Conservation (phyloP, 495 filamentous ascomycete species). For the Tetracladium setigerum region DNA sequence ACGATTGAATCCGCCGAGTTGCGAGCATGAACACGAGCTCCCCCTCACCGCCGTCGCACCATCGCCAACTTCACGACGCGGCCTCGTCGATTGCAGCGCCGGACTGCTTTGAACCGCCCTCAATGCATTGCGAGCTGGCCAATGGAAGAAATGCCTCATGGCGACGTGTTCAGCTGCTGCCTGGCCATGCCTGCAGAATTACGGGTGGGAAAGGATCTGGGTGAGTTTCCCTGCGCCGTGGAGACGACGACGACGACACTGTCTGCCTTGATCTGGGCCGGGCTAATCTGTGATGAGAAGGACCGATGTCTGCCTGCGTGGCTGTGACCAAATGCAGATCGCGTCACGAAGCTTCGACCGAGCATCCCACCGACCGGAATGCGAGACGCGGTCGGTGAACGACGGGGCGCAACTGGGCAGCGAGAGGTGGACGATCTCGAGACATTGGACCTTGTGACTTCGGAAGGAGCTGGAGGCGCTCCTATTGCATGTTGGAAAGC, state of each 20-base stretch:
- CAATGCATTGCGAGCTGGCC: not conserved
- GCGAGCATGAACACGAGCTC: slow-evolving; percentile 11
- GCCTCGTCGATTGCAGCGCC: slow-evolving; percentile 2
- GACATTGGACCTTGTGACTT: not conserved
- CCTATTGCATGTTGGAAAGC: slow-evolving; percentile 4
- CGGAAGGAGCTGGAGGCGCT: slow-evolving; percentile 1
- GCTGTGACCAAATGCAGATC: slow-evolving; percentile 7
- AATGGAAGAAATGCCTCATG: slow-evolving; percentile 2
- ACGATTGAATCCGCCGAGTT: slow-evolving; percentile 5
- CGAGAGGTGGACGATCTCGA: not conserved
- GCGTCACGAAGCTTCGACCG: slow-evolving; percentile 1
- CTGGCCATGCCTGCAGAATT: not conserved
- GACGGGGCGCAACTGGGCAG: slow-evolving; percentile 1
- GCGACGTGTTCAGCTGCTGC: slow-evolving; percentile 3
- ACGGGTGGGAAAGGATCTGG: not conserved
- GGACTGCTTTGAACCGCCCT: not conserved
- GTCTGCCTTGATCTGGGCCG: slow-evolving; percentile 8
- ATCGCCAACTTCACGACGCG: slow-evolving; percentile 1
- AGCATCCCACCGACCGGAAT: slow-evolving; percentile 2
- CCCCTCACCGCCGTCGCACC: not conserved
- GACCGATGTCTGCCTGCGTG: slow-evolving; percentile 10
- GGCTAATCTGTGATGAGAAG: slow-evolving; percentile 12
- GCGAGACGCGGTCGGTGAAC: slow-evolving; percentile 1
- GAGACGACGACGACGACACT: not conserved
- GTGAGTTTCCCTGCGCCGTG: not conserved